These are phyloP conservation scores for Pelargonium nanum DNA, from an alignment of 345 rosid species.

Conservation along the genomic window DNA sequence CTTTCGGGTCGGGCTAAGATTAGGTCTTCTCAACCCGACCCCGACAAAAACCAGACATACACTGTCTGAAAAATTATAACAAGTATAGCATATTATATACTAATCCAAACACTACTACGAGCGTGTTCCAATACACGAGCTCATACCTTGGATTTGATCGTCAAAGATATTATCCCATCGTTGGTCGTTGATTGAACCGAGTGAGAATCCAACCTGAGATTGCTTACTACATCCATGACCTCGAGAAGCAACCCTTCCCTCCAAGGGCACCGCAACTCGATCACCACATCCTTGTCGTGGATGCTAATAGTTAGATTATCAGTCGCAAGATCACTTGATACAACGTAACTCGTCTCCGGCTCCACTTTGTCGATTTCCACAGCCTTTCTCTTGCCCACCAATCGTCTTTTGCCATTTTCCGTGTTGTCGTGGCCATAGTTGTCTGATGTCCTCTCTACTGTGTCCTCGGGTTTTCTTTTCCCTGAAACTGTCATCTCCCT, in stretches of 20 bases:
- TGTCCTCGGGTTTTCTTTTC: constrained; percentile 39
- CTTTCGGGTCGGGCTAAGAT: no score
- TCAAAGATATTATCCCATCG: constrained; percentile 51
- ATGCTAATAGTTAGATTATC: constrained; percentile 35
- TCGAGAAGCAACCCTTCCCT: constrained; percentile 75
- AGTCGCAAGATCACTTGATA: constrained; percentile 22
- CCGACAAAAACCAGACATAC: no score
- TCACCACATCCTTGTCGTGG: constrained; percentile 38
- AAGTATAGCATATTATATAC: background rate
- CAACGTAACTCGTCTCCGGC: constrained; percentile 27
- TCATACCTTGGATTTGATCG: constrained; percentile 64
- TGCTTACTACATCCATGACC: constrained; percentile 52
- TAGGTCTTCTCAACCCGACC: no score
- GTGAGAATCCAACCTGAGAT: constrained; percentile 62
- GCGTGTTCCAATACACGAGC: background rate
- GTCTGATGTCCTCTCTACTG: constrained; percentile 56
- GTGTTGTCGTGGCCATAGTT: constrained; percentile 35
- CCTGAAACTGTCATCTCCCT: constrained; percentile 28
- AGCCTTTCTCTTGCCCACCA: constrained; percentile 54
- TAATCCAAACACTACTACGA: no score
- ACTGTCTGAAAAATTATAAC: background rate
- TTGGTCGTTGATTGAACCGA: constrained; percentile 59
- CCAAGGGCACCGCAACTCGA: constrained; percentile 74
- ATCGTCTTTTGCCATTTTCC: constrained; percentile 16
- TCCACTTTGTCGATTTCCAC: constrained; percentile 28